Conservation (phyloP, 441 rosid genomes). For the Adansonia madagascariensis region DNA sequence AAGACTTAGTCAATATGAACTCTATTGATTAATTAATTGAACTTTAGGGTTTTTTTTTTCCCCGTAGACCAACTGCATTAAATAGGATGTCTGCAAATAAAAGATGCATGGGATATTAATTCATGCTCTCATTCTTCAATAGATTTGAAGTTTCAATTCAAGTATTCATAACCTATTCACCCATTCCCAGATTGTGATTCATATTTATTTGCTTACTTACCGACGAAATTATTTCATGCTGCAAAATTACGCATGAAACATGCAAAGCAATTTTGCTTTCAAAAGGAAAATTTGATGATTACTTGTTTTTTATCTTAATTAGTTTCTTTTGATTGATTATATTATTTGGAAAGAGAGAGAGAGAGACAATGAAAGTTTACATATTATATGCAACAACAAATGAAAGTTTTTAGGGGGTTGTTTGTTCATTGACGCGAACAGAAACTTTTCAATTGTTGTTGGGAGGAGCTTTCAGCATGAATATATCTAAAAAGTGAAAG, state of each 20-base stretch:
- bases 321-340: background rate
- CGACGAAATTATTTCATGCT: background rate
- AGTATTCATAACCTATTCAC: no score
- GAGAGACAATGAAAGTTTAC: background rate
- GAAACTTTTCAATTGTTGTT: background rate
- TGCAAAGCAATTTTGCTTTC: background rate
- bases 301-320: background rate
- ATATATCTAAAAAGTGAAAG: background rate
- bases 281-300: background rate
- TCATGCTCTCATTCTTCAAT: no score
- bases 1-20: background rate
- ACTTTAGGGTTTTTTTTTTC: slow-evolving; percentile 14
- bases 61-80: background rate
- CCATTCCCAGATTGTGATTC: no score
- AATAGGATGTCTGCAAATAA: background rate
- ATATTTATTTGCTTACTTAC: background rate
- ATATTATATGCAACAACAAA: background rate
- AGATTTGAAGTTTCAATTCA: no score
- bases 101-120: background rate
- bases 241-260: background rate
- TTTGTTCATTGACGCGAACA: background rate
- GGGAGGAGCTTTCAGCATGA: background rate
- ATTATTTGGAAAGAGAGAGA: background rate
- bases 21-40: slow-evolving; percentile 17
- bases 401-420: background rate